phyloP scores from a whole-genome alignment of 2,329 filamentous ascomycete genomes.

The Aureobasidium sp. region DNA sequence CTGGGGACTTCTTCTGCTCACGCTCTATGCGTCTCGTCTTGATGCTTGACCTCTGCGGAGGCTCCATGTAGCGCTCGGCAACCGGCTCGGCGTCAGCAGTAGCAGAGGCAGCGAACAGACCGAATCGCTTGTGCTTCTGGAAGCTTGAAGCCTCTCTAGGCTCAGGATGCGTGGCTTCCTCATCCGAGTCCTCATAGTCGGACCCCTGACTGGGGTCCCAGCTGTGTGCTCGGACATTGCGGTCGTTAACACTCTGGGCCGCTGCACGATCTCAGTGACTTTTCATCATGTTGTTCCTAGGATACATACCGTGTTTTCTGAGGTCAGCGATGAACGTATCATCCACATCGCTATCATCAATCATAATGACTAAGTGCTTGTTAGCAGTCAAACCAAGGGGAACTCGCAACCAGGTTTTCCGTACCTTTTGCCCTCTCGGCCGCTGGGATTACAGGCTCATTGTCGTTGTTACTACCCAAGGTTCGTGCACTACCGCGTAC shows the following conservation, averaged over 20 bases:
- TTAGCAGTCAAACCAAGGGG: neutral
- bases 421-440: neutral
- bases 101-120: neutral
- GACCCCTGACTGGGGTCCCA: conserved; percentile 3
- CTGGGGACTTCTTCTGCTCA: neutral
- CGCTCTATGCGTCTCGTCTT: neutral
- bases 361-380: neutral
- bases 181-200: neutral
- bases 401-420: too few relatives aligned
- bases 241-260: neutral
- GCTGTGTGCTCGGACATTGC: neutral
- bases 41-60: neutral
- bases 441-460: neutral
- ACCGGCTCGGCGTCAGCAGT: neutral
- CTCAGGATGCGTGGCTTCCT: neutral
- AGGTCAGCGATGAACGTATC: neutral
- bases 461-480: too few relatives aligned
- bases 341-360: neutral
- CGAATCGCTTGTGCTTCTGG: neutral
- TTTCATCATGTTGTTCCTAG: too few relatives aligned
- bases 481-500: too few relatives aligned
- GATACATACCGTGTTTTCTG: neutral
- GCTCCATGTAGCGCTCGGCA: neutral
- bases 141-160: too few relatives aligned
- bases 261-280: neutral